Evolutionary conservation across 768 basidiomycete genomes (phyloP).

Genomic region (Fomitopsis serialis): DNA sequence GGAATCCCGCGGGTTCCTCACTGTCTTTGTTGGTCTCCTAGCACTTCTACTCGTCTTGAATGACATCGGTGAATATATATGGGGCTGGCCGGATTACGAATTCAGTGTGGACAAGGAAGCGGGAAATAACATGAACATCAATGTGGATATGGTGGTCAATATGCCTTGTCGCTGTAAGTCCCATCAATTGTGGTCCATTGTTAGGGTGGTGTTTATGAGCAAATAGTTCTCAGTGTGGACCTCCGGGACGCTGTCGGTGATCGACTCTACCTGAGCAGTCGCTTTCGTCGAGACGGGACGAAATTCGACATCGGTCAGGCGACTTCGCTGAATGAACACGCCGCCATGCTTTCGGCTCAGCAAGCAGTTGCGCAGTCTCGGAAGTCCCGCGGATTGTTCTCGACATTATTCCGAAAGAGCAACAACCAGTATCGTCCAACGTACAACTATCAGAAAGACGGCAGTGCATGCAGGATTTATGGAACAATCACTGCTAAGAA

Average conservation of each 20-base stretch:
- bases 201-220: not conserved
- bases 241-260: constrained; percentile 93
- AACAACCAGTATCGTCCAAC: constrained; percentile 60
- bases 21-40: constrained; percentile 60
- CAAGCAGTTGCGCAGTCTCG: constrained; percentile 72
- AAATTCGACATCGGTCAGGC: constrained; percentile 82
- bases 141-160: constrained; percentile 88
- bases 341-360: constrained; percentile 56
- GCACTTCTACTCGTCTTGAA: constrained; percentile 77
- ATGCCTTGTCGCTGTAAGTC: constrained; percentile 90
- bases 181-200: not conserved
- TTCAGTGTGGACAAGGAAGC: constrained; percentile 78
- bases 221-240: constrained; percentile 77
- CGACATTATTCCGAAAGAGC: constrained; percentile 43
- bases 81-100: constrained; percentile 88
- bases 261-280: constrained; percentile 74
- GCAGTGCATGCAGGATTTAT: constrained; percentile 79
- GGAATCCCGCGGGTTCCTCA: constrained; percentile 77
- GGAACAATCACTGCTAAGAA: constrained; percentile 83
- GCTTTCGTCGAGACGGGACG: constrained; percentile 81
- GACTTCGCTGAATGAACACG: constrained; percentile 65
- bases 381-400: constrained; percentile 69
- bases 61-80: constrained; percentile 86
- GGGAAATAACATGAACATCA: constrained; percentile 67
- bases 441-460: constrained; percentile 62